phyloP scores from a whole-genome alignment of 1,284 basidiomycete species.

The Papiliotrema fonsecae region DNA sequence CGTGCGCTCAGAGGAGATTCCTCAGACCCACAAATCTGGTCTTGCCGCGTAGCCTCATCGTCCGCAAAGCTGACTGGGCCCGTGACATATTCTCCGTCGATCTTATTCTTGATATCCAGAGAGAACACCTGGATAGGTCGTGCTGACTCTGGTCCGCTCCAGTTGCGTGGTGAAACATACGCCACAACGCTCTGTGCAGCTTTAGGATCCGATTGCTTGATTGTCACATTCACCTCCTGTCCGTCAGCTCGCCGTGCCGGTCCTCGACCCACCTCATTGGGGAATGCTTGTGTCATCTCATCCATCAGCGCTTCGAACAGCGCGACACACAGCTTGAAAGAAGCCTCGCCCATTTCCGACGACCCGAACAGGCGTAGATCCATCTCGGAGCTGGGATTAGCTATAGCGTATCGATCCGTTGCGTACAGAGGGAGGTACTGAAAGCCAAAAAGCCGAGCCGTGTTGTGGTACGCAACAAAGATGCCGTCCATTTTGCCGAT shows the following conservation, averaged over 20 bases:
- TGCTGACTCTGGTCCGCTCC: conserved; percentile 43
- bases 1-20: background rate
- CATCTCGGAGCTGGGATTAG: conserved; percentile 61
- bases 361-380: conserved; percentile 73
- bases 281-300: conserved; percentile 61
- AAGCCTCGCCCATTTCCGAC: conserved; percentile 59
- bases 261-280: conserved; percentile 56
- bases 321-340: conserved; percentile 71
- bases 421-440: conserved; percentile 73
- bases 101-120: conserved; percentile 44
- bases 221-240: conserved; percentile 31
- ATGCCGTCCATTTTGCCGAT: conserved; percentile 98
- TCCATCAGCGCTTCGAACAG: conserved; percentile 68
- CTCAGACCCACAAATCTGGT: conserved; percentile 27
- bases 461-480: conserved; percentile 93
- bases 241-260: conserved; percentile 41
- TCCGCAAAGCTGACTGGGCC: conserved; percentile 25
- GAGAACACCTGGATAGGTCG: conserved; percentile 51
- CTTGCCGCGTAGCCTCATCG: conserved; percentile 13
- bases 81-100: conserved; percentile 38
- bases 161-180: conserved; percentile 62
- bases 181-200: conserved; percentile 52
- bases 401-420: background rate
- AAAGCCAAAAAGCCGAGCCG: conserved; percentile 82
- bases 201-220: conserved; percentile 61